These are phyloP conservation scores for Aspergillus campestris DNA, from an alignment of 495 filamentous ascomycete species.

Conservation along the genomic window DNA sequence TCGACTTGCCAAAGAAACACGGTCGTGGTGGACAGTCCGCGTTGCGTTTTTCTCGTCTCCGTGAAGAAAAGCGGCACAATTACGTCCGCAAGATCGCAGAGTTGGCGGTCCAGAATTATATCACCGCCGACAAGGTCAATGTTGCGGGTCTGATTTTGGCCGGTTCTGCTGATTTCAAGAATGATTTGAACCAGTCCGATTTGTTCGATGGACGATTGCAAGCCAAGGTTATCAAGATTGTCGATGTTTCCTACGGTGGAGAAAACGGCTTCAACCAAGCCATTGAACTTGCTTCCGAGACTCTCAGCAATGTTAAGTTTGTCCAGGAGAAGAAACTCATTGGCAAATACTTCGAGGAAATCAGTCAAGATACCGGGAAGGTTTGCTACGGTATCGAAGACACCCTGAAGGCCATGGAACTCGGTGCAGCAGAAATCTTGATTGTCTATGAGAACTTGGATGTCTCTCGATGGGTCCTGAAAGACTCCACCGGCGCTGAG, in stretches of 20 bases:
- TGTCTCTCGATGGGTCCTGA: slow-evolving; percentile 81
- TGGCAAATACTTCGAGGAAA: slow-evolving; percentile 96
- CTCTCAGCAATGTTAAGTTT: slow-evolving; percentile 98
- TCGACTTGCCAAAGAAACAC: slow-evolving; percentile 98
- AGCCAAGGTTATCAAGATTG: slow-evolving; percentile 95
- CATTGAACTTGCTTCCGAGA: slow-evolving; percentile 90
- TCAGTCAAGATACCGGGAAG: slow-evolving; percentile 90
- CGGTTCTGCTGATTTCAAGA: slow-evolving; percentile 98
- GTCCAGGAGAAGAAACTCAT: slow-evolving; percentile 99
- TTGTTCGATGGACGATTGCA: slow-evolving; percentile 90
- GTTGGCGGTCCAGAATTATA: slow-evolving; percentile 95
- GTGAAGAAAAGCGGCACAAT: slow-evolving; percentile 99
- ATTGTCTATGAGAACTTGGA: slow-evolving; percentile 99
- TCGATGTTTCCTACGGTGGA: slow-evolving; percentile 96
- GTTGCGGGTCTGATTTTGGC: slow-evolving; percentile 90
- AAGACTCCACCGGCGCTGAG: slow-evolving; percentile 60
- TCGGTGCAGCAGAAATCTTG: slow-evolving; percentile 85
- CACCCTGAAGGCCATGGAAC: slow-evolving; percentile 93
- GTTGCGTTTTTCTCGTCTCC: slow-evolving; percentile 96
- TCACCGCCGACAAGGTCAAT: slow-evolving; percentile 96
- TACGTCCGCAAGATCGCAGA: slow-evolving; percentile 98
- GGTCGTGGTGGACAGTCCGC: slow-evolving; percentile 99
- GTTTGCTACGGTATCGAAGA: slow-evolving; percentile 98
- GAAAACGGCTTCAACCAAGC: slow-evolving; percentile 99
- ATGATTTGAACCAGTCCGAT: slow-evolving; percentile 94